Conservation (phyloP, 352 stramenopile genomes). For the Globisporangium megalacanthum region DNA sequence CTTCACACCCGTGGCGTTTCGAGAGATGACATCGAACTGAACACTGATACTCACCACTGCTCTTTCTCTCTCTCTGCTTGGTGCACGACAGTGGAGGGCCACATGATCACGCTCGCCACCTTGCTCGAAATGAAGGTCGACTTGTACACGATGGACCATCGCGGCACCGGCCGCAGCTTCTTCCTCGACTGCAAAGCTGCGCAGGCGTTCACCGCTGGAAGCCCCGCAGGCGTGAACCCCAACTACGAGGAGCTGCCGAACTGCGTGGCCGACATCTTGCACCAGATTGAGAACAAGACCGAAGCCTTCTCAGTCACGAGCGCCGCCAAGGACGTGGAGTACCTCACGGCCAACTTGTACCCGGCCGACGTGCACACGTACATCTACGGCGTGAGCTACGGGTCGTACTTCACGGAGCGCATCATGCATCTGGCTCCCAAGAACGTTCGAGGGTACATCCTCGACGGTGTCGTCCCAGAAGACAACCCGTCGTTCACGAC, state of each 20-base stretch:
- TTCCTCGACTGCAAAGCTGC: constrained; percentile 10
- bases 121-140: constrained; percentile 1
- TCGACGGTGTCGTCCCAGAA: constrained; percentile 17
- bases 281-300: constrained; percentile 65
- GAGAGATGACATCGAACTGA: not conserved
- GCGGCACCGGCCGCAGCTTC: constrained; percentile 13
- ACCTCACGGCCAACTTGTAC: constrained; percentile 7
- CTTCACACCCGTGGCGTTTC: not conserved
- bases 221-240: not conserved
- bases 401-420: constrained; percentile 16
- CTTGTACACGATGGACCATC: constrained; percentile 22
- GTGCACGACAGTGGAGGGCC: constrained; percentile 5
- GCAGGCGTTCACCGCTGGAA: constrained; percentile 7
- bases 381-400: constrained; percentile 25
- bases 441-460: constrained; percentile 22
- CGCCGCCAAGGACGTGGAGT: constrained; percentile 11
- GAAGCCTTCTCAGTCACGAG: constrained; percentile 54
- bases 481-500: constrained; percentile 7
- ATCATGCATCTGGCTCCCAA: constrained; percentile 20
- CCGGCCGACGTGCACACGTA: constrained; percentile 6
- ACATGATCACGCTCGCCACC: constrained; percentile 8
- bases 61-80: not conserved
- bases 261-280: constrained; percentile 17
- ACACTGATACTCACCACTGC: not conserved
- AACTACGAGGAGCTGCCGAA: constrained; percentile 3